Base-by-base conservation (phyloP, 495 filamentous ascomycete genomes). In the Haplographium delicatum region DNA sequence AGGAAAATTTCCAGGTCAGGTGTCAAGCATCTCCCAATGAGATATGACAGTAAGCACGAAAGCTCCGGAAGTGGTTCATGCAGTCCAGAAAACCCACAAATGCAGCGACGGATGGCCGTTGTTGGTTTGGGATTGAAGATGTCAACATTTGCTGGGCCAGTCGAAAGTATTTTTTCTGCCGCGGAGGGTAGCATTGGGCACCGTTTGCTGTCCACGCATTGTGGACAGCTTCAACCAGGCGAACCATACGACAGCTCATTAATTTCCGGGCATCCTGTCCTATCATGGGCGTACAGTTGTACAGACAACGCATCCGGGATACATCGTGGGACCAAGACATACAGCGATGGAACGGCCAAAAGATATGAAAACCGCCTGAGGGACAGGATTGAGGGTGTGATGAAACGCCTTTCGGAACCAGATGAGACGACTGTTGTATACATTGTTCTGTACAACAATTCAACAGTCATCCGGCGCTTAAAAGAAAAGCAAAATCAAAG, bases 201-300 rank as follows among this genome's bases (percentile, higher is more conserved):
- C 16, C 35, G 35, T 39, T 39, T 44, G 42, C 15, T 44, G 24
- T 43, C 15, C 40, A 16, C 23, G 22, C 35, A 39, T 39, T 19
- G 18, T 18, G 35, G 22, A 15, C 16, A 19, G 16, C 7, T 39
- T 30, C 23, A 15, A 27, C n/a, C 25, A 31, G 26, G 16, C 9
- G 18, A 24, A 34, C 5, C 5, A n/a, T 16, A 44, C 37, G 48
- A 16, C 48, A 51, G 39, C 44, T 43, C 48, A 51, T 51, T 51
- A 33, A 44, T 51, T 27, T 27, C 44, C 48, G 39, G 48, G 37
- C 11, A 18, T 19, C 9, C 18, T 24, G 30, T 16, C 48, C 48
- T 51, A 44, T 44, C 48, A 51, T 25, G 16, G 28, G 10, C 10
- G 33, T 35, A 51, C 48, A 51, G 48, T 51, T 44, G 48, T 51